phyloP scores from a whole-genome alignment of 192 early-diverging fungal species.

The Geranomyces michiganensis region DNA sequence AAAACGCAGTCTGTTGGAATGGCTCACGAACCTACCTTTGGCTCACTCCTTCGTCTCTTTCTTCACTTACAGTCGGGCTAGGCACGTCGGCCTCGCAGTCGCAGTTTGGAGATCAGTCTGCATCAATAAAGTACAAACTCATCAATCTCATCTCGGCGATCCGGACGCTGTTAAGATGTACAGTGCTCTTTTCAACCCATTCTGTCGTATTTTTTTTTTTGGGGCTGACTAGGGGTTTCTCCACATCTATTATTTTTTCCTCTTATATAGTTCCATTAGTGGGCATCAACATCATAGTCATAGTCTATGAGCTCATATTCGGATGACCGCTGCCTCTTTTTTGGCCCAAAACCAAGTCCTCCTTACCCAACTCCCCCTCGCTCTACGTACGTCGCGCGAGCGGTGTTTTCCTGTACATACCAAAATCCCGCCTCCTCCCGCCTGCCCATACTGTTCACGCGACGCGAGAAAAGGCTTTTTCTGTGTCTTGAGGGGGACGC shows the following conservation, averaged over 20 bases:
- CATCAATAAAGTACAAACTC: conserved; percentile 76
- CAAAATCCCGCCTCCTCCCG: no score
- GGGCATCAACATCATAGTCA: conserved; percentile 75
- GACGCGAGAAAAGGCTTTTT: no score
- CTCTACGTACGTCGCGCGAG: no score
- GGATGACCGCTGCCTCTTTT: conserved; percentile 52
- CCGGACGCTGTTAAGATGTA: conserved; percentile 86
- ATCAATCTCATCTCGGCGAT: conserved; percentile 89
- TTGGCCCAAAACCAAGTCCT: no score
- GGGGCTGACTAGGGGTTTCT: no score
- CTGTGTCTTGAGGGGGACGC: no score
- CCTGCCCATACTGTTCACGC: no score
- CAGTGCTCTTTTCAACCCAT: no score
- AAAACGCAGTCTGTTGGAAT: not conserved
- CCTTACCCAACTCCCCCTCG: no score
- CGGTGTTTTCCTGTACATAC: no score
- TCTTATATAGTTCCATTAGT: conserved; percentile 73
- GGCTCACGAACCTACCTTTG: no score
- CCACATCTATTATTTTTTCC: not conserved
- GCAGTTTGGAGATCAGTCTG: conserved; percentile 66
- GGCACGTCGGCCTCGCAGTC: conserved; percentile 53
- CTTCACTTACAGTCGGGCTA: conserved; percentile 65
- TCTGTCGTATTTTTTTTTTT: no score
- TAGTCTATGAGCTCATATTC: conserved; percentile 79
- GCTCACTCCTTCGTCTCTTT: not conserved